Evolutionary conservation across 2,329 filamentous ascomycete genomes (phyloP).

Genomic region (Aspergillus vadensis): DNA sequence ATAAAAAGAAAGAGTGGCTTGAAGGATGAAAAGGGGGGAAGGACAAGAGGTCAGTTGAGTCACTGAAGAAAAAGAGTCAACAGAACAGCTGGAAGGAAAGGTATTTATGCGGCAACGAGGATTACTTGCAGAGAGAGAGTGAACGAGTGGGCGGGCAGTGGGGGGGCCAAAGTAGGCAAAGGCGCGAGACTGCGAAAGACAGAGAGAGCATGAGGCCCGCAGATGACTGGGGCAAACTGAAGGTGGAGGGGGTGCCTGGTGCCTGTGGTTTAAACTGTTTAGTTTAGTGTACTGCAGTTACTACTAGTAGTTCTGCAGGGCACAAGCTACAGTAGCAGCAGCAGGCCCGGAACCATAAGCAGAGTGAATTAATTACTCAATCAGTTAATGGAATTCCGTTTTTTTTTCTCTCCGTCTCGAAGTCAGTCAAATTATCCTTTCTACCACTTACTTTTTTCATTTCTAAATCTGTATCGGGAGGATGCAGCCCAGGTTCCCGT

Average conservation of each 20-base stretch:
- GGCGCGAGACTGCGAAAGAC: not conserved
- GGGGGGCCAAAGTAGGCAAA: not conserved
- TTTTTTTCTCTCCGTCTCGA: too few species aligned
- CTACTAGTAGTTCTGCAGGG: not conserved
- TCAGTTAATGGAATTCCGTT: too few species aligned
- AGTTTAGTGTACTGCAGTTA: too few species aligned
- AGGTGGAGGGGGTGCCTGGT: conserved; percentile 7
- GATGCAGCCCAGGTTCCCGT: not conserved
- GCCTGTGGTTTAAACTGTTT: not conserved
- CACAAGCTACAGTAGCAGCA: not conserved
- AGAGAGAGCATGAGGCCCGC: not conserved
- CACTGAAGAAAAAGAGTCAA: not conserved
- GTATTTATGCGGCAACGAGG: not conserved
- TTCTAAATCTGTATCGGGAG: too few species aligned
- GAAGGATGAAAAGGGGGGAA: not conserved
- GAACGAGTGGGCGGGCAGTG: not conserved
- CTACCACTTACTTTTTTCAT: not conserved
- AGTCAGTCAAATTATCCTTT: too few species aligned
- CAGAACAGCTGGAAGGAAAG: not conserved
- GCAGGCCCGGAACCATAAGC: not conserved
- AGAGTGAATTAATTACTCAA: not conserved
- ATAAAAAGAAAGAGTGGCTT: not conserved
- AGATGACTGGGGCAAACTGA: conserved; percentile 5
- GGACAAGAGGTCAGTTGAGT: not conserved
- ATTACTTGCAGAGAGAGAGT: not conserved